Base-by-base conservation (phyloP, 1,139 yeast genomes). In the Zygosaccharomyces pseudobailii region DNA sequence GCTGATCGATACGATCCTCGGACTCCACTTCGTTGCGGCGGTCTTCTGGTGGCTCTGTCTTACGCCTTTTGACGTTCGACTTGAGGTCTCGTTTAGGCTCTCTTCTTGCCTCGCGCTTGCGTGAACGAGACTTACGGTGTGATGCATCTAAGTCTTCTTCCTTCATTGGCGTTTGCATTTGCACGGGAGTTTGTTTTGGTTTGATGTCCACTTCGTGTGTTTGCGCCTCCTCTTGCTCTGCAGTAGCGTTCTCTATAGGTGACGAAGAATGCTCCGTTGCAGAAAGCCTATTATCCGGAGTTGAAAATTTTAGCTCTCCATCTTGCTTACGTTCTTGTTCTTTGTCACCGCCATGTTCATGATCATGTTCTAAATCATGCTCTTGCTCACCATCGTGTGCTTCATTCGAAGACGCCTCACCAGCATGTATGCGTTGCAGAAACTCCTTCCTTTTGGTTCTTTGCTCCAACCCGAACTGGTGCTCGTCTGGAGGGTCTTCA, bases 381-480 rank as follows among this genome's bases (percentile, higher is more conserved):
- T 46, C 46, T 10, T 38, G 40, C 21, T 30, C 33, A 1, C 13
- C 19, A 6, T 13, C 24, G 9, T 20, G 31, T 22, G 21, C 47
- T 23, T 48, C 43, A 17, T 48, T 41, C 30, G 36, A n/a, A n/a
- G 40, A 44, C 24, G 21, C 13, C 24, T 36, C 27, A 22, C 42
- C 44, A 48, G 37, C 23, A 34, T 47, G 31, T 3, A 46, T 45
- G n/a, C 42, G 40, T 20, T 36, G 42, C 25, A 84, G 68, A 59
- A 81, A 83, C 48, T 71, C 72, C 46, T 73, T 68, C 49, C 97
- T 76, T 44, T 84, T 78, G 37, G 71, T 71, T 51, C 76, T 76
- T 87, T 88, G 87, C 36, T 72, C 74, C 40, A 77, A 76, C 1
- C 95, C 95, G 67, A 82, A 89, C 44, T 75, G 61, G 34, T 52